Conservation (phyloP, 1,139 yeast species). For the Nematodospora anomalae region DNA sequence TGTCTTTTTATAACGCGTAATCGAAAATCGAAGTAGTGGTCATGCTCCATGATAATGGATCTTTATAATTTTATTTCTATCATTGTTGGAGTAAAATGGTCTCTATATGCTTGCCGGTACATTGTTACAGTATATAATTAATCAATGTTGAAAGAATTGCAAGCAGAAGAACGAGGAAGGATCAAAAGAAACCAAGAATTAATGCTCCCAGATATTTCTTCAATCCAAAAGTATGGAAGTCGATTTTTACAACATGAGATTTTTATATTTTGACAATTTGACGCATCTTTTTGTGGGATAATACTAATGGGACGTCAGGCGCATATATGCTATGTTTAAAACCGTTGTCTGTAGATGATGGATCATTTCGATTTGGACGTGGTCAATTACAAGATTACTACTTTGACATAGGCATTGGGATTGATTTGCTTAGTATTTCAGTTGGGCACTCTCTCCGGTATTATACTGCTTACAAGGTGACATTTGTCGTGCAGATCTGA, state of each 20-base stretch:
- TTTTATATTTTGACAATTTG: constrained; percentile 50
- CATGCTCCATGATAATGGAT: constrained; percentile 73
- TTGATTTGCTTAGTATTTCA: constrained; percentile 44
- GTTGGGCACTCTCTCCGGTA: constrained; percentile 54
- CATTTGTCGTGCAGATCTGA: constrained; percentile 45
- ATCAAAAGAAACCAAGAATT: constrained; percentile 37
- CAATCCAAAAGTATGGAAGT: constrained; percentile 43
- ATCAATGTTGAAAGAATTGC: constrained; percentile 66
- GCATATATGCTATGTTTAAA: constrained; percentile 53
- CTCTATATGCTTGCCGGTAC: constrained; percentile 67
- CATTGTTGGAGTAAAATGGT: constrained; percentile 61
- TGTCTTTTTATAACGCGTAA: constrained; percentile 64
- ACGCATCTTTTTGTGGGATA: constrained; percentile 66
- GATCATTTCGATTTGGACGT: constrained; percentile 25
- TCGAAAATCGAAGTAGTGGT: constrained; percentile 48
- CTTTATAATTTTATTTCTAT: constrained; percentile 62
- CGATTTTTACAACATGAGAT: constrained; percentile 55
- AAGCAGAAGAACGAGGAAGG: constrained; percentile 51
- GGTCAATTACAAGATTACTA: constrained; percentile 44
- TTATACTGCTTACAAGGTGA: constrained; percentile 48
- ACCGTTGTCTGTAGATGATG: constrained; percentile 29
- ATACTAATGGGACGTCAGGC: constrained; percentile 45
- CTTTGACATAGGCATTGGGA: constrained; percentile 47
- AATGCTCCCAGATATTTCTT: constrained; percentile 33
- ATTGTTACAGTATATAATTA: constrained; percentile 55